Evolutionary conservation across 495 filamentous ascomycete species (phyloP).

Genomic region (Talaromyces nanjingensis): DNA sequence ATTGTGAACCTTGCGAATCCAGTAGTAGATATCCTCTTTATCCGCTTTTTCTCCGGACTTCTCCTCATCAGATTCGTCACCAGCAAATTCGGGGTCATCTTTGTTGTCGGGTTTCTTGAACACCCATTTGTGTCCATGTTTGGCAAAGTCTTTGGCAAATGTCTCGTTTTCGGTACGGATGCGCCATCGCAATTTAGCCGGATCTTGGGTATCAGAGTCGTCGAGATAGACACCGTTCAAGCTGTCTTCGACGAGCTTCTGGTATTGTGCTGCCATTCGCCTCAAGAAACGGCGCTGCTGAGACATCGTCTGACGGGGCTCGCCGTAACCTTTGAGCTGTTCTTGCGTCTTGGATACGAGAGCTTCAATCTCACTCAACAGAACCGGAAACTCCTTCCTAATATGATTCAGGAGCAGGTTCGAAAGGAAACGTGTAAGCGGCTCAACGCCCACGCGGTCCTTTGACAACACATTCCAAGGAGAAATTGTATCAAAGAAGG

Average conservation of each 20-base stretch:
- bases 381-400: slow-evolving; percentile 21
- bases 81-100: no score
- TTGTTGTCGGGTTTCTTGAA: slow-evolving; percentile 14
- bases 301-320: neutral
- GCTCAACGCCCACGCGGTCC: slow-evolving; percentile 23
- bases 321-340: neutral
- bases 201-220: neutral
- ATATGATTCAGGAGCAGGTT: slow-evolving; percentile 22
- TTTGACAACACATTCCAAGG: slow-evolving; percentile 31
- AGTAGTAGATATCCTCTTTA: slow-evolving; percentile 19
- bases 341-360: slow-evolving; percentile 19
- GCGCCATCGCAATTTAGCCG: neutral
- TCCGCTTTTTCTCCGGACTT: neutral
- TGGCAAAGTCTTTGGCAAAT: neutral
- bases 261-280: neutral
- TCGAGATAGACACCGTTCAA: neutral
- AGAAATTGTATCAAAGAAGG: slow-evolving; percentile 26
- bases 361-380: slow-evolving; percentile 28
- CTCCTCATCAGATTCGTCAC: no score
- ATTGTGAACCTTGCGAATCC: slow-evolving; percentile 25
- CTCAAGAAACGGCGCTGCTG: neutral
- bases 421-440: slow-evolving; percentile 15
- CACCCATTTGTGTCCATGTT: neutral
- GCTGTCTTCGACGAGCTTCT: neutral
- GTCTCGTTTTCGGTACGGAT: neutral